Evolutionary conservation across 2,329 filamentous ascomycete genomes (phyloP).

Genomic region (Ophiostoma triangulosporum): DNA sequence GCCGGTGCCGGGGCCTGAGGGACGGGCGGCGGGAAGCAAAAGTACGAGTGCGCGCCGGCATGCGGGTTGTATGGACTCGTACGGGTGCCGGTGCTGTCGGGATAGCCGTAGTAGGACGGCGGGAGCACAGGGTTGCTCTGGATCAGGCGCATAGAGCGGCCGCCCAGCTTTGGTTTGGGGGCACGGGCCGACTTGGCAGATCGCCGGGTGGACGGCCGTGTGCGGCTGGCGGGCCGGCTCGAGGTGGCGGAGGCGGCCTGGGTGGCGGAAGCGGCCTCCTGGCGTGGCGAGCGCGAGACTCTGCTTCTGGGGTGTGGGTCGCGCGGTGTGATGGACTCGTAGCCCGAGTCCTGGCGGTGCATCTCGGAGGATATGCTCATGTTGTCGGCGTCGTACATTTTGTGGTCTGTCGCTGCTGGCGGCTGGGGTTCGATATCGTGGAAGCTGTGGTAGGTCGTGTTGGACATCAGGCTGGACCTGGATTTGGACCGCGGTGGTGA

Average conservation of each 20-base stretch:
- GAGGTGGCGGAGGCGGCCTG: not conserved
- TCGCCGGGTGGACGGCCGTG: not conserved
- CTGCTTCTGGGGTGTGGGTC: not conserved
- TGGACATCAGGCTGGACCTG: not conserved
- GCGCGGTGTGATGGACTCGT: not conserved
- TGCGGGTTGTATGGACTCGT: not conserved
- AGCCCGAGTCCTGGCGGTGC: conserved; percentile 1
- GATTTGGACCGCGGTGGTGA: not conserved
- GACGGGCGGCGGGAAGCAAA: not conserved
- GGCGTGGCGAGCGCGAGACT: not conserved
- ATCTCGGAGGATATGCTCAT: conserved; percentile 1
- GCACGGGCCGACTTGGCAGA: not conserved
- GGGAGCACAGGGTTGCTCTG: not conserved
- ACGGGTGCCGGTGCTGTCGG: not conserved
- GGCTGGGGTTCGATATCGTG: not conserved
- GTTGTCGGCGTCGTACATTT: not conserved
- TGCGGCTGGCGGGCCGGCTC: not conserved
- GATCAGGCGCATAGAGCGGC: not conserved
- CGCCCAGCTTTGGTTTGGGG: not conserved
- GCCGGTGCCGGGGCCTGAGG: too few relatives aligned
- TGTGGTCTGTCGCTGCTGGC: not conserved
- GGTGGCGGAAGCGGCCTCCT: not conserved
- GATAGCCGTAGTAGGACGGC: not conserved
- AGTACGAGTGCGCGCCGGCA: not conserved
- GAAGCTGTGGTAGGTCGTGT: not conserved